These are phyloP conservation scores for Coemansia sp. DNA, from an alignment of 192 early-diverging fungal genomes.

Conservation along the genomic window DNA sequence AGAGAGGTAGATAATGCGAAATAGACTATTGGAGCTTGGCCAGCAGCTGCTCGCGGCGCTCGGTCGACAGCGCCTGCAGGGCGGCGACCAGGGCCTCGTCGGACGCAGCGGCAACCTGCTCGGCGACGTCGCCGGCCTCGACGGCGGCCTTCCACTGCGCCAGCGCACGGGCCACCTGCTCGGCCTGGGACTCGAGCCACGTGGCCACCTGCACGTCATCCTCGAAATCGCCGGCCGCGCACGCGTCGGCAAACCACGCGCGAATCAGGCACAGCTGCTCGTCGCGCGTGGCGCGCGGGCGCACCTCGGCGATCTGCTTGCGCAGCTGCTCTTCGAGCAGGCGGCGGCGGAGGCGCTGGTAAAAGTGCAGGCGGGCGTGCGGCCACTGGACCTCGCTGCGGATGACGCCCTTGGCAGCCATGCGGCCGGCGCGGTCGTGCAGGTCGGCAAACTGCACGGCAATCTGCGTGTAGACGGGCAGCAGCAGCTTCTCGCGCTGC, in stretches of 20 bases:
- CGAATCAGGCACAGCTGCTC: slow-evolving; percentile 52
- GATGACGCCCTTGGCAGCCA: slow-evolving; percentile 92
- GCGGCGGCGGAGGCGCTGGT: slow-evolving; percentile 83
- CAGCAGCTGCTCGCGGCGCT: slow-evolving; percentile 41
- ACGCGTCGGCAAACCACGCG: slow-evolving; percentile 64
- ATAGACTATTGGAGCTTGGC: slow-evolving; percentile 15
- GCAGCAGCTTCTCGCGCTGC: slow-evolving; percentile 76
- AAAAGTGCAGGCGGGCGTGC: slow-evolving; percentile 81
- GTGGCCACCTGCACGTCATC: slow-evolving; percentile 56
- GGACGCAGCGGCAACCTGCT: slow-evolving; percentile 8
- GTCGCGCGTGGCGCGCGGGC: slow-evolving; percentile 35
- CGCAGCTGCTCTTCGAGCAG: slow-evolving; percentile 75
- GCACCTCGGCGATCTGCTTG: slow-evolving; percentile 51
- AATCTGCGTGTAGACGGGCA: slow-evolving; percentile 91
- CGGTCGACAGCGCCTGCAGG: slow-evolving; percentile 25
- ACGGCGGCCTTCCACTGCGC: slow-evolving; percentile 6
- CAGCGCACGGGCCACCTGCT: neutral
- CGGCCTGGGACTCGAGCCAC: slow-evolving; percentile 56
- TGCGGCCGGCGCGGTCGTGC: slow-evolving; percentile 92
- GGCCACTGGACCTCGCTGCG: slow-evolving; percentile 75
- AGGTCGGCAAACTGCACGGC: slow-evolving; percentile 96
- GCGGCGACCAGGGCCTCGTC: slow-evolving; percentile 42
- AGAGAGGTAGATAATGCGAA: too few species aligned
- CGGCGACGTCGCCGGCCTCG: slow-evolving; percentile 4
- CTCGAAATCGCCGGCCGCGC: too few species aligned